Percentiles rank a stretch among this genome's conserved stretches.
Evolutionary conservation across 129 eudicot species (phyloP).

Genomic region (Flaveria linearis): DNA sequence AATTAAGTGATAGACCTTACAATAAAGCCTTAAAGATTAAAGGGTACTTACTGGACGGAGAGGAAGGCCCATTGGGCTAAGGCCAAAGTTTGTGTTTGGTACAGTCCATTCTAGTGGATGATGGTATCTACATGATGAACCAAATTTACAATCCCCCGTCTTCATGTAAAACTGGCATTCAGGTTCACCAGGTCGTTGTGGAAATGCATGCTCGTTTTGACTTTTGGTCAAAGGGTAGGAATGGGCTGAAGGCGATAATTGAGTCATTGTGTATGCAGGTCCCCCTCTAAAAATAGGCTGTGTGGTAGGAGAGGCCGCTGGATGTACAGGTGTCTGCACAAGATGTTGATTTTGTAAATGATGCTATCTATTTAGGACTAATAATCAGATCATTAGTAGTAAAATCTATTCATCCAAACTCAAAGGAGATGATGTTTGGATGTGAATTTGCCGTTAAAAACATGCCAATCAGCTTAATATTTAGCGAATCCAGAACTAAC

Average conservation of each 20-base stretch:
- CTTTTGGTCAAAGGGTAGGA: slow-evolving; percentile 59
- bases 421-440: background rate
- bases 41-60: slow-evolving; percentile 67
- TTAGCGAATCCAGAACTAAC: background rate
- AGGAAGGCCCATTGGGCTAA: slow-evolving; percentile 93
- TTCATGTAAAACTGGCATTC: slow-evolving; percentile 79
- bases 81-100: slow-evolving; percentile 45
- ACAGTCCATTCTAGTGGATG: slow-evolving; percentile 70
- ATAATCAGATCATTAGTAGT: background rate
- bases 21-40: slow-evolving; percentile 10
- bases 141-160: slow-evolving; percentile 86
- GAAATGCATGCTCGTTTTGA: slow-evolving; percentile 57
- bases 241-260: slow-evolving; percentile 66
- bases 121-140: slow-evolving; percentile 85
- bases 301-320: slow-evolving; percentile 48
- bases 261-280: slow-evolving; percentile 59
- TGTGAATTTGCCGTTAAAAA: background rate
- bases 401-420: background rate
- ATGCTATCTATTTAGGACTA: background rate
- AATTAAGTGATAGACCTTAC: background rate
- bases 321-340: slow-evolving; percentile 60
- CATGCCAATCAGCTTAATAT: background rate
- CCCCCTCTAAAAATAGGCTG: slow-evolving; percentile 56
- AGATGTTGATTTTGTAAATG: slow-evolving; percentile 6
- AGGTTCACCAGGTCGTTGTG: slow-evolving; percentile 89